These are phyloP conservation scores for Geotrichum aggregatum DNA, from an alignment of 1,139 yeast species.

Conservation along the genomic window DNA sequence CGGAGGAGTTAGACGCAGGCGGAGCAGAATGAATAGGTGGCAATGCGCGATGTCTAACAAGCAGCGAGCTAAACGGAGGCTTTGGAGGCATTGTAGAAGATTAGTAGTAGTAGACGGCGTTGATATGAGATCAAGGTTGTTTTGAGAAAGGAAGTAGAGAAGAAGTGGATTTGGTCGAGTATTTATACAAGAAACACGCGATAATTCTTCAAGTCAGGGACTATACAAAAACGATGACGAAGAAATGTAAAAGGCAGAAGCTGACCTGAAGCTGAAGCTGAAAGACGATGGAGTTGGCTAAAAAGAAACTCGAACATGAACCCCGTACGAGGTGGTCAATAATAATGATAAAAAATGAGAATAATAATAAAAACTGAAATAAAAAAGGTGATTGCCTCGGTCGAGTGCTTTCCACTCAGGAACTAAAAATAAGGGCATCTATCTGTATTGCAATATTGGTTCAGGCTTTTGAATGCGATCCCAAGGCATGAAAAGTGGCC, in stretches of 20 bases:
- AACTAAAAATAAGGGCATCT: not conserved
- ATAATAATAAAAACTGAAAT: not conserved
- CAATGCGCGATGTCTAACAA: constrained; percentile 13
- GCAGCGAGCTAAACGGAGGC: constrained; percentile 9
- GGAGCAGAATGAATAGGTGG: constrained; percentile 5
- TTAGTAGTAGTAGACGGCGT: no score
- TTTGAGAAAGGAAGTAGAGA: no score
- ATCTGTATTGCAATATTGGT: no score
- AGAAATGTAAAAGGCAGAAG: not conserved
- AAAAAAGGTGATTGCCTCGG: constrained; percentile 8
- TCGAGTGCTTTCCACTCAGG: constrained; percentile 11
- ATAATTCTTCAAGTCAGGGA: not conserved
- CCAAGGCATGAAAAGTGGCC: no score
- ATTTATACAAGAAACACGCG: not conserved
- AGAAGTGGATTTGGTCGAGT: constrained; percentile 8
- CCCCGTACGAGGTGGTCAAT: no score
- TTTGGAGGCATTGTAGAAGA: constrained; percentile 14
- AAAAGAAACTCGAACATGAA: not conserved
- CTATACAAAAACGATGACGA: not conserved
- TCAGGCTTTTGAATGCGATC: no score
- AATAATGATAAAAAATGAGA: not conserved
- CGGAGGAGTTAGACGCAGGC: not conserved
- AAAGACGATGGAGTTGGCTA: not conserved
- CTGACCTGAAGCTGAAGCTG: not conserved
- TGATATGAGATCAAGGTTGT: no score